Percentiles rank a stretch among this genome's conserved stretches.
Evolutionary conservation across 2,329 filamentous ascomycete genomes (phyloP).

Genomic region (Penicillium sp.): DNA sequence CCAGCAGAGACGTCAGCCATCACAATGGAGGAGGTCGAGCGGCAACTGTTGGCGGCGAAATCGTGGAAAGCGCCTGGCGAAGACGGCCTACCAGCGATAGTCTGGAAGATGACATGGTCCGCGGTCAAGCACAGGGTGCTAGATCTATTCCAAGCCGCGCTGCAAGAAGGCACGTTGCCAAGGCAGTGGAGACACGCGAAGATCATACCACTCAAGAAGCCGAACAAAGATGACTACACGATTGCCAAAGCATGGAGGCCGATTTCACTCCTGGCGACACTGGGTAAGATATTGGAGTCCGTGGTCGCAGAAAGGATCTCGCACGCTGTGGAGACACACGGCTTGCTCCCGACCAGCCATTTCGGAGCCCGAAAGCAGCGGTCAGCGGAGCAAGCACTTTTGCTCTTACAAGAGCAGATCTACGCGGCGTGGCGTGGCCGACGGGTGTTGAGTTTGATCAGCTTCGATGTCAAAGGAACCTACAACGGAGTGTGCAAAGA

Average conservation of each 20-base stretch:
- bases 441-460: no score
- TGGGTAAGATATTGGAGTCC: no score
- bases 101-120: conserved; percentile 25
- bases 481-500: no score
- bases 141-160: conserved; percentile 5
- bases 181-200: conserved; percentile 6
- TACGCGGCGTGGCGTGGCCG: no score
- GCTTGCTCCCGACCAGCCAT: no score
- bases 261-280: conserved; percentile 7
- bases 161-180: conserved; percentile 3
- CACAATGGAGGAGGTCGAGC: conserved; percentile 25
- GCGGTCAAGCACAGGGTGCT: conserved; percentile 14
- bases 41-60: conserved; percentile 9
- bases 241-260: conserved; percentile 22
- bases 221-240: conserved; percentile 5
- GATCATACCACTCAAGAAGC: conserved; percentile 13
- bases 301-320: no score
- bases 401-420: no score
- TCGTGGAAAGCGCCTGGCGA: conserved; percentile 12
- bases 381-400: no score
- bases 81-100: conserved; percentile 18
- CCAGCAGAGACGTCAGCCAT: conserved; percentile 9
- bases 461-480: no score
- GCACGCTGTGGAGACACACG: no score
- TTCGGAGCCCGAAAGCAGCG: no score